Evolutionary conservation across 2,329 filamentous ascomycete genomes (phyloP).

Genomic region (Tricladium varicosporioides): DNA sequence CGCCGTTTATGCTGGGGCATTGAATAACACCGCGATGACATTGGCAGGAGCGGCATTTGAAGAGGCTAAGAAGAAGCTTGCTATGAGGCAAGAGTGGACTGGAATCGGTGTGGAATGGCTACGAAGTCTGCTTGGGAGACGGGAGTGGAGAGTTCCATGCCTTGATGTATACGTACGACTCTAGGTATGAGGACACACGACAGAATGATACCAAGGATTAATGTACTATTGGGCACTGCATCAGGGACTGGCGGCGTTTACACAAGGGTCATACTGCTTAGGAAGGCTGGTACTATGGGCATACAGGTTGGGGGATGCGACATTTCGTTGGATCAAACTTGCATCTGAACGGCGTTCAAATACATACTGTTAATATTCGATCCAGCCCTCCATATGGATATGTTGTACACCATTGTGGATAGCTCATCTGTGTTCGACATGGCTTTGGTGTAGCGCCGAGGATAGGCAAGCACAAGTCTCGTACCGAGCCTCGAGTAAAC

Average conservation of each 20-base stretch:
- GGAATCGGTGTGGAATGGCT: conserved; percentile 84
- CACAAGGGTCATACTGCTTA: not conserved
- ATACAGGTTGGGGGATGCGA: not conserved
- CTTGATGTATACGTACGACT: conserved; percentile 83
- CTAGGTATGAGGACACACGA: conserved; percentile 36
- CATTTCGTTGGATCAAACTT: not conserved
- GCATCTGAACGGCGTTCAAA: not conserved
- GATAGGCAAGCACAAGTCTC: not conserved
- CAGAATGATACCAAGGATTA: conserved; percentile 2
- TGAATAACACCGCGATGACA: conserved; percentile 69
- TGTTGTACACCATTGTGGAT: not conserved
- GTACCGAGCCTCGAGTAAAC: not conserved
- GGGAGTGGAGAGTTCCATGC: conserved; percentile 89
- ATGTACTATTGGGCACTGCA: conserved; percentile 1
- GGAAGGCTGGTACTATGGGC: not conserved
- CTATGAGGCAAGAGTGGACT: conserved; percentile 64
- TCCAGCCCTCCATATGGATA: not conserved
- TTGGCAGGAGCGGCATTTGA: conserved; percentile 67
- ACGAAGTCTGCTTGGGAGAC: conserved; percentile 73
- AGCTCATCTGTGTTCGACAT: not conserved
- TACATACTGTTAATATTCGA: not conserved
- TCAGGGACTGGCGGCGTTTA: not conserved
- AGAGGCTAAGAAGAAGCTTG: conserved; percentile 48
- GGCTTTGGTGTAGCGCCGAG: not conserved
- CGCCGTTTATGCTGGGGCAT: conserved; percentile 36